A percentile compares a stretch with the other conserved stretches of the same genome.
phyloP scores from a whole-genome alignment of 106 monocot species.

The Narthecium ossifragum region DNA sequence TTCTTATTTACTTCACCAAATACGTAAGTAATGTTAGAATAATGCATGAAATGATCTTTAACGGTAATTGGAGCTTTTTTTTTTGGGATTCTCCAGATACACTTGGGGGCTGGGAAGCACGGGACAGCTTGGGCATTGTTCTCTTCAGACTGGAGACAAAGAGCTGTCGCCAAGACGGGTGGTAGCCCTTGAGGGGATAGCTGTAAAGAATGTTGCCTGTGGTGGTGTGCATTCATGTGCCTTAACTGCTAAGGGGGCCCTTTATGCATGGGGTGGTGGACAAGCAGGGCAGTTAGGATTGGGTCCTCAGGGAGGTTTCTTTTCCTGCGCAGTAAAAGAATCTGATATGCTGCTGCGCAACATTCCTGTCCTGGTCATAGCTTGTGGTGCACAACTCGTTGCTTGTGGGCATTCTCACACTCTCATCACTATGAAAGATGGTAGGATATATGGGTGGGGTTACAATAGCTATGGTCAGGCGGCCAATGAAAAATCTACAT shows the following conservation, averaged over 20 bases:
- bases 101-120: conserved; percentile 92
- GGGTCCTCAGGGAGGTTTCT: conserved; percentile 54
- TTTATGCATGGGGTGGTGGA: conserved; percentile 96
- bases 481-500: conserved; percentile 80
- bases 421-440: conserved; percentile 69
- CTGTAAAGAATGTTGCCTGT: conserved; percentile 61
- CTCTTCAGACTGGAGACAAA: conserved; percentile 73
- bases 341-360: conserved; percentile 57
- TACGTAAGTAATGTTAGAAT: too few species aligned
- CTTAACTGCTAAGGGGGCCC: conserved; percentile 59
- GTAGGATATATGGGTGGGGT: conserved; percentile 93
- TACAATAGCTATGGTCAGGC: conserved; percentile 99
- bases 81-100: conserved; percentile 52
- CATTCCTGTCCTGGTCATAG: conserved; percentile 64
- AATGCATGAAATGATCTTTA: too few species aligned
- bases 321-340: conserved; percentile 51
- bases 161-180: conserved; percentile 89
- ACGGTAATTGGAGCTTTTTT: too few species aligned
- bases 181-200: conserved; percentile 57
- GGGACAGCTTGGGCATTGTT: conserved; percentile 96
- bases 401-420: conserved; percentile 97
- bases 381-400: conserved; percentile 61
- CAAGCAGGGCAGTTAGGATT: conserved; percentile 77
- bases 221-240: conserved; percentile 92
- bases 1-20: too few species aligned